Base-by-base conservation (phyloP, 768 basidiomycete species). In the Kwoniella bestiolae region DNA sequence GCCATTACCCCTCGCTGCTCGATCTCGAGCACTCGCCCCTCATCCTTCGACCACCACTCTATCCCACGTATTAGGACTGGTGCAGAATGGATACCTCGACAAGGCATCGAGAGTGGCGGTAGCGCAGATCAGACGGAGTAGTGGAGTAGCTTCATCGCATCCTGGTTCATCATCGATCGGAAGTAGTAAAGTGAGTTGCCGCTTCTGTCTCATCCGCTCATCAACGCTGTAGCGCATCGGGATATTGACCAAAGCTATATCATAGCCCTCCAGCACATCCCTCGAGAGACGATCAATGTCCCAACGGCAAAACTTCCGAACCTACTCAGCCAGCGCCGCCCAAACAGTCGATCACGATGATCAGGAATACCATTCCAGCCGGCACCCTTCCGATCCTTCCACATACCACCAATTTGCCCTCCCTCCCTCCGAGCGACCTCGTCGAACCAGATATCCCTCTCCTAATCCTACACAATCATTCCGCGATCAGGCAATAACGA, bases 301-400 rank as follows among this genome's bases (percentile, higher is more conserved):
- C 12, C 45, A 49, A 16, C 58, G 47, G 28, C 58, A 60, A 11
- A 47, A 38, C 31, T 38, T 50, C 21, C 45, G 58, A 34, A 31
- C 44, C 9, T 64, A 64, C 25, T 64, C 63, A 0, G 56, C 63
- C n/a, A 64, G 63, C 26, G 63, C 63, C 12, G 63, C 63, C 18
- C 63, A 64, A 29, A 35, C 41, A 1, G 18, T 55, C 29, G 63
- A 64, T 35, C 34, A 49, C n/a, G 59, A 60, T 23, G 18, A 32
- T 32, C 23, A 56, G n/a, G 31, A 56, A 14, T 34, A 57, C 32
- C 21, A 46, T 28, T 44, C 38, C 18, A 45, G 41, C 25, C 52
- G 8, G 2, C 14, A n/a, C 46, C 16, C 47, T 5, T 50, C 45
- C 7, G 46, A 25, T 31, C 44, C 51, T 28, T 34, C 52, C 3